These are phyloP conservation scores for Mrakia hoshinonis DNA, from an alignment of 768 basidiomycete genomes.

Conservation along the genomic window DNA sequence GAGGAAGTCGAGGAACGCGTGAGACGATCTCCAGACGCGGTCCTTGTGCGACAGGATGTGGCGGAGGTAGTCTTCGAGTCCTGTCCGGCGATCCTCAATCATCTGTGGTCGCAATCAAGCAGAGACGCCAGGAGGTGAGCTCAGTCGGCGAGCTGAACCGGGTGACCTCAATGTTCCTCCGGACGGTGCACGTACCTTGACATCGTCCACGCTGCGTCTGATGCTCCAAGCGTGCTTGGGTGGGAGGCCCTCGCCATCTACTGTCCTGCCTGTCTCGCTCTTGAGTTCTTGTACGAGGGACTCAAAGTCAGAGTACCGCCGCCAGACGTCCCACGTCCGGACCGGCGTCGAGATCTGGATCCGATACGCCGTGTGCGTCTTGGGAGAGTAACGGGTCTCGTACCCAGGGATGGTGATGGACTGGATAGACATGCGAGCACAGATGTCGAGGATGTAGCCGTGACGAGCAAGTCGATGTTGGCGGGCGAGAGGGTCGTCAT, in stretches of 20 bases:
- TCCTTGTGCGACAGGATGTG: conserved; percentile 76
- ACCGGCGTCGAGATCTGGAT: conserved; percentile 81
- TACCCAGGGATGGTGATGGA: conserved; percentile 22
- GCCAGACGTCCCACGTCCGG: conserved; percentile 86
- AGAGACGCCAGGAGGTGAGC: not conserved
- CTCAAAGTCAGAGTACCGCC: conserved; percentile 89
- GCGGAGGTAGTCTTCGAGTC: conserved; percentile 75
- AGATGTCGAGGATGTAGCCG: no score
- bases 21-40: conserved; percentile 67
- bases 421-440: conserved; percentile 28
- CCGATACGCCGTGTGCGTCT: conserved; percentile 66
- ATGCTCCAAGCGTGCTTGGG: conserved; percentile 72
- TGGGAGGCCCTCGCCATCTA: conserved; percentile 50
- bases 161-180: not conserved
- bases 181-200: conserved; percentile 40
- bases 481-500: not conserved
- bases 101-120: conserved; percentile 34
- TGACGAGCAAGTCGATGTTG: not conserved
- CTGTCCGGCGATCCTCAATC: conserved; percentile 65
- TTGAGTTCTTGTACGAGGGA: conserved; percentile 73
- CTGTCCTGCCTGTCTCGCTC: conserved; percentile 62
- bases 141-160: not conserved
- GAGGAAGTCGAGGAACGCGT: conserved; percentile 77
- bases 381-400: not conserved
- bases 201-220: conserved; percentile 46